Base-by-base conservation (phyloP, 768 basidiomycete species). In the Mycena floridula region DNA sequence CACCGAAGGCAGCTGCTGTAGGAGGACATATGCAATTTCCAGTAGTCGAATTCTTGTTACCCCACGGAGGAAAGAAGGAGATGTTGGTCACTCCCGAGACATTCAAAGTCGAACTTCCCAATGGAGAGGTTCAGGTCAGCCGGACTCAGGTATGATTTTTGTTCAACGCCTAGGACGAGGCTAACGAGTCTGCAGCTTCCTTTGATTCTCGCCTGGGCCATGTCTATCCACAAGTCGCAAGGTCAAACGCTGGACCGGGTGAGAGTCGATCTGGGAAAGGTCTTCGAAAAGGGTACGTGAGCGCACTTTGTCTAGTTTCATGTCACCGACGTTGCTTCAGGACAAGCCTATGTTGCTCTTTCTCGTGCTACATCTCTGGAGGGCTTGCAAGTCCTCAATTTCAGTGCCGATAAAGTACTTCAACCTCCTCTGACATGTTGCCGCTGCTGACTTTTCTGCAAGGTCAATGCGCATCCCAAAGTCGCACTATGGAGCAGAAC, bases 161-260 rank as follows among this genome's bases (percentile, higher is more conserved):
- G 12, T 26, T 16, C 24, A 7, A 42, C 15, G 20, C 22, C 21
- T 25, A 35, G 15, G 40, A 22, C 40, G 16, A 13, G n/a, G 15
- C 9, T 28, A 36, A 37, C 24, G n/a, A 15, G 25, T 9, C 22
- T 41, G 7, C 52, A 94, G 89, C 61, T 95, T 2, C 91, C 90
- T 0, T 60, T 97, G 21, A 93, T 96, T 47, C 72, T 95, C 28
- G 77, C 94, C 0, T 98, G 94, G 95, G 94, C 95, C 0, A 95
- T 97, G 90, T 89, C 86, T 38, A 98, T 98, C 50, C 96, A 99
- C 63, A 99, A 99, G 60, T 89, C 88, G 9, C 96, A 99, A 62
- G 96, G 96, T 8, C 96, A 98, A 62, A 98, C 96, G 0, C 71
- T 99, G 8, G 87, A 93, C 21, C 81, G 91, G 37, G 94, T 98